Conservation (phyloP, 2,329 filamentous ascomycete genomes). For the Aschersonia sp. region DNA sequence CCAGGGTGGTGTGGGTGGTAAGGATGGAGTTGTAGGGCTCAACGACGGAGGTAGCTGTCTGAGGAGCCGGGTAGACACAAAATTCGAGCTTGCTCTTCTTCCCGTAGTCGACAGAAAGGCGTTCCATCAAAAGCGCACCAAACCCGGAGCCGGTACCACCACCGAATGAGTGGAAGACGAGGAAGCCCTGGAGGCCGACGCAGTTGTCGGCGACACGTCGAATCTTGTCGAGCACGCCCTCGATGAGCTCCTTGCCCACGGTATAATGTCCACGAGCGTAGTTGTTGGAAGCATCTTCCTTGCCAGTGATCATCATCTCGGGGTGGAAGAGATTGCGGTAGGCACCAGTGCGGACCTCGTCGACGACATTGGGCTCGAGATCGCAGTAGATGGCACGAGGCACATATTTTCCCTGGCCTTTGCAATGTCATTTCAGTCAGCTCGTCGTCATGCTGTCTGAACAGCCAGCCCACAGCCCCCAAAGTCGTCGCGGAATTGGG, state of each 20-base stretch:
- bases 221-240: constrained; percentile 94
- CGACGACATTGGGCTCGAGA: constrained; percentile 98
- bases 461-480: too few relatives aligned
- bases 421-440: background rate
- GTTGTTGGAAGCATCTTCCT: constrained; percentile 99
- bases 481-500: too few relatives aligned
- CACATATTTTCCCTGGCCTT: constrained; percentile 97
- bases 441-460: background rate
- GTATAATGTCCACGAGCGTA: constrained; percentile 99
- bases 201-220: constrained; percentile 97
- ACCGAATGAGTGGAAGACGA: constrained; percentile 99
- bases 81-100: constrained; percentile 99
- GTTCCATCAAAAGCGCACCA: constrained; percentile 96
- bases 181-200: constrained; percentile 93
- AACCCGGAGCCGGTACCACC: constrained; percentile 98
- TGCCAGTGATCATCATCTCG: constrained; percentile 98
- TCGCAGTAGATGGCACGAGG: constrained; percentile 98
- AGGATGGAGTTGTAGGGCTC: constrained; percentile 99
- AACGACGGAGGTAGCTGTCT: constrained; percentile 92
- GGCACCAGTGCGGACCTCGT: constrained; percentile 93
- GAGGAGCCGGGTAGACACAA: constrained; percentile 95
- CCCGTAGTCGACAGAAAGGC: constrained; percentile 95
- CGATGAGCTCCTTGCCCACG: constrained; percentile 97
- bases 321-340: constrained; percentile 98
- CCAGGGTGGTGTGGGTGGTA: constrained; percentile 95